These are phyloP conservation scores for Capsaspora owczarzaki DNA, from an alignment of 78 protist genomes.

Conservation along the genomic window DNA sequence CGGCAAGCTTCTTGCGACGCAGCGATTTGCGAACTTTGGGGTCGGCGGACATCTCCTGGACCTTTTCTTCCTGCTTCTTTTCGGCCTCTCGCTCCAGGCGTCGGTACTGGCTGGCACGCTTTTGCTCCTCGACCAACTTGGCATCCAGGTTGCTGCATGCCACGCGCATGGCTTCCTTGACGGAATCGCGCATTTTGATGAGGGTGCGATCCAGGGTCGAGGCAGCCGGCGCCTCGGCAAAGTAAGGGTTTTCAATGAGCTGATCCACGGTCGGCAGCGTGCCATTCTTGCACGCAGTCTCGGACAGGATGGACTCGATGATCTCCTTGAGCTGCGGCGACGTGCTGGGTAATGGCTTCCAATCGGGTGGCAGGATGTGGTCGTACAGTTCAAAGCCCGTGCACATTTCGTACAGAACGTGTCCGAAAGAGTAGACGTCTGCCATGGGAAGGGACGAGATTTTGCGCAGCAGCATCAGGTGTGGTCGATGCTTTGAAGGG, in stretches of 20 bases:
- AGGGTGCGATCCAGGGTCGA: too few relatives aligned
- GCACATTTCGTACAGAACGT: not conserved
- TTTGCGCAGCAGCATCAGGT: not conserved
- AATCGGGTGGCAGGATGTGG: not conserved
- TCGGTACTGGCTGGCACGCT: too few relatives aligned
- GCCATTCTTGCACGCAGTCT: not conserved
- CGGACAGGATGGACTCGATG: not conserved
- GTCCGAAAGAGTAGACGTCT: not conserved
- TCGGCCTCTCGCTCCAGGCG: too few relatives aligned
- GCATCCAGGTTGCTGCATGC: too few relatives aligned
- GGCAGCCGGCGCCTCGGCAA: not conserved
- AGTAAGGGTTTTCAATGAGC: not conserved
- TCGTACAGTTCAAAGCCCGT: not conserved
- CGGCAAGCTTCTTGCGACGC: too few relatives aligned
- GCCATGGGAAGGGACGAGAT: not conserved
- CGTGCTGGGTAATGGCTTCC: not conserved
- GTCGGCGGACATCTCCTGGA: too few relatives aligned
- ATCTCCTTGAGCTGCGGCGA: not conserved
- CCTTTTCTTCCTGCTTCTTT: too few relatives aligned
- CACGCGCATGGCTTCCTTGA: too few relatives aligned
- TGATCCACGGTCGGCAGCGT: not conserved
- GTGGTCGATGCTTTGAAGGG: not conserved
- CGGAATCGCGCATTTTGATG: too few relatives aligned
- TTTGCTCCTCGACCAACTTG: too few relatives aligned
- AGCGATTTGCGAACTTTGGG: too few relatives aligned